phyloP scores from a whole-genome alignment of 768 basidiomycete genomes.

The Russula foetens region DNA sequence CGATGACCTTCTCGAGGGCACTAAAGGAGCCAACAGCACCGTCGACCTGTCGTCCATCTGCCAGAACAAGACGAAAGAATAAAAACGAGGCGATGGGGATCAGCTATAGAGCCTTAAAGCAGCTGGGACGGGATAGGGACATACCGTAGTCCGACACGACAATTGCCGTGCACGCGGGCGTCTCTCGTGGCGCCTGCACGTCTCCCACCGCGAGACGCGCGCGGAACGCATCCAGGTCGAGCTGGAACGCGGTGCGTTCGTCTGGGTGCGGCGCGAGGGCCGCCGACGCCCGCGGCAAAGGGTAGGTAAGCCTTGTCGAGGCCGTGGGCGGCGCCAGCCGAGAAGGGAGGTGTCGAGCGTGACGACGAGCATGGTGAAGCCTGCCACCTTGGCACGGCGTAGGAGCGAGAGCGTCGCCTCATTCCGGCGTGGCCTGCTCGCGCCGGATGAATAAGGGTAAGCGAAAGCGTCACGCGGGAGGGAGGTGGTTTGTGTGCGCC shows the following conservation, averaged over 20 bases:
- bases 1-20: constrained; percentile 60
- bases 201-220: constrained; percentile 37
- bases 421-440: too few relatives aligned
- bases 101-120: neutral
- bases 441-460: neutral
- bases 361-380: constrained; percentile 42
- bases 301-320: constrained; percentile 33
- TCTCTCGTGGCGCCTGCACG: constrained; percentile 44
- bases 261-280: constrained; percentile 35
- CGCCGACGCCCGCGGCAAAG: constrained; percentile 55
- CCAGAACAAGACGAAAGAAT: neutral
- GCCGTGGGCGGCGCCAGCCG: too few relatives aligned
- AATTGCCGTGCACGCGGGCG: constrained; percentile 56
- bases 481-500: constrained; percentile 36
- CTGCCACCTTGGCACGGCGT: constrained; percentile 52
- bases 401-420: constrained; percentile 60
- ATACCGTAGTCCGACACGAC: too few relatives aligned
- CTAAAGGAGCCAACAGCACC: constrained; percentile 68
- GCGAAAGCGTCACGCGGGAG: neutral
- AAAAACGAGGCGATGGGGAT: neutral
- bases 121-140: too few relatives aligned
- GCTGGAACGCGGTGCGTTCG: constrained; percentile 45
- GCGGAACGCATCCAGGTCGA: constrained; percentile 29
- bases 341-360: too few relatives aligned
- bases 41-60: constrained; percentile 70